A percentile compares a stretch with the other conserved stretches of the same genome.
Conservation (phyloP, 176 grass and related monocot genomes). For the Triticum turgidum region DNA sequence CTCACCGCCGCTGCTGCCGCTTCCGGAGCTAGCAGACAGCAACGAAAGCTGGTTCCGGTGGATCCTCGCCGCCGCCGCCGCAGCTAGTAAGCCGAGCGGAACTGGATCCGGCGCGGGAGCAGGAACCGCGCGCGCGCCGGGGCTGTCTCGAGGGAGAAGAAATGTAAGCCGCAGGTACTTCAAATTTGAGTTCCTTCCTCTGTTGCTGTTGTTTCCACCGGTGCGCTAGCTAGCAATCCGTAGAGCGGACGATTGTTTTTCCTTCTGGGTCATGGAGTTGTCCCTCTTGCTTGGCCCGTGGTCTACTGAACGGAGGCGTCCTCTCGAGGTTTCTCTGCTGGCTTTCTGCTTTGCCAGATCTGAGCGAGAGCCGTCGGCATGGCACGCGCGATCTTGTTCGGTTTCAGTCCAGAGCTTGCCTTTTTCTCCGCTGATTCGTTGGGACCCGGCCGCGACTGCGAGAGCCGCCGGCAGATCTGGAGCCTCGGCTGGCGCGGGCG, state of each 20-base stretch:
- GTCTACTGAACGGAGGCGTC: not conserved
- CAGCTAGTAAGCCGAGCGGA: not conserved
- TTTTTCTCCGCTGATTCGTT: not conserved
- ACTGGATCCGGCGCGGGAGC: not conserved
- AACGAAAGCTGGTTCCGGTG: not conserved
- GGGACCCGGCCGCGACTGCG: not conserved
- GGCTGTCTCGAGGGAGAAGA: not conserved
- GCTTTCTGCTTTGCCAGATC: not conserved
- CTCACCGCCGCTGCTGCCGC: not conserved
- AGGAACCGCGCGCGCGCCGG: not conserved
- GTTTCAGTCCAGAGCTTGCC: not conserved
- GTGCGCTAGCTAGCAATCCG: not conserved
- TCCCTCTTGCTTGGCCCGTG: not conserved
- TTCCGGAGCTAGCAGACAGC: not conserved
- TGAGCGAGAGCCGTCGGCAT: not conserved
- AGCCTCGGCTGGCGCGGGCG: not conserved
- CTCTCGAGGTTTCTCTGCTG: not conserved
- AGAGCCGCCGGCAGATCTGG: slow-evolving; percentile 21
- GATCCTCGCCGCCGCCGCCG: not conserved
- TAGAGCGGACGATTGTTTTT: not conserved
- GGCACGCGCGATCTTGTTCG: not conserved
- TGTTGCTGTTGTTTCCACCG: not conserved
- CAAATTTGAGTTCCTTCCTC: not conserved
- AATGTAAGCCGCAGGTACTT: slow-evolving; percentile 22
- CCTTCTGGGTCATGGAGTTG: not conserved